Conservation (phyloP, 345 rosid genomes). For the Chamaenerion angustifolium region DNA sequence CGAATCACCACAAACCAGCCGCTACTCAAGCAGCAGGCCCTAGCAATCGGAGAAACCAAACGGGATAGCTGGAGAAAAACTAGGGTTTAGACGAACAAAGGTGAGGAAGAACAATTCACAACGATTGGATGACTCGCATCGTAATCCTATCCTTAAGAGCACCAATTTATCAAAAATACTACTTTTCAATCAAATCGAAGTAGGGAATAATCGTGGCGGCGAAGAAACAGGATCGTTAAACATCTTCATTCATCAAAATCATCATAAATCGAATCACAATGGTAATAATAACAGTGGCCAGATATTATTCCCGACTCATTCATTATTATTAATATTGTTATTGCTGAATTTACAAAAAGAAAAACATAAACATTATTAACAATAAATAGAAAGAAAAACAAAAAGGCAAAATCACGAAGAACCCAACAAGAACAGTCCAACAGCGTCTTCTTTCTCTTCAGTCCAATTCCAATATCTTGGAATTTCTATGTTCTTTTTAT, state of each 20-base stretch:
- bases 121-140: not conserved
- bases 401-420: conserved; percentile 1
- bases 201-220: conserved; percentile 1
- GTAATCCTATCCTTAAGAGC: too few species aligned
- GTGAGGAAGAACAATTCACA: not conserved
- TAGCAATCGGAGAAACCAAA: conserved; percentile 4
- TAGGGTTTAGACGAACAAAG: not conserved
- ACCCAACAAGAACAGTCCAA: not conserved
- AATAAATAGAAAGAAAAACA: not conserved
- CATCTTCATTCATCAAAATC: not conserved
- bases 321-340: too few species aligned
- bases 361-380: not conserved
- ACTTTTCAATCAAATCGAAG: not conserved
- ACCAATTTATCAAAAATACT: too few species aligned
- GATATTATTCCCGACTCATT: not conserved
- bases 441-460: not conserved
- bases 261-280: not conserved
- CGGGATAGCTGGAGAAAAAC: not conserved
- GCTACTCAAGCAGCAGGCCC: not conserved
- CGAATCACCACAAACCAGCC: not conserved
- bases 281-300: not conserved
- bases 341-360: not conserved
- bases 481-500: not conserved
- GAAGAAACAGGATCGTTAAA: conserved; percentile 4
- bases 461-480: not conserved